phyloP scores from a whole-genome alignment of 768 basidiomycete species.

The Tulasnella sp. region DNA sequence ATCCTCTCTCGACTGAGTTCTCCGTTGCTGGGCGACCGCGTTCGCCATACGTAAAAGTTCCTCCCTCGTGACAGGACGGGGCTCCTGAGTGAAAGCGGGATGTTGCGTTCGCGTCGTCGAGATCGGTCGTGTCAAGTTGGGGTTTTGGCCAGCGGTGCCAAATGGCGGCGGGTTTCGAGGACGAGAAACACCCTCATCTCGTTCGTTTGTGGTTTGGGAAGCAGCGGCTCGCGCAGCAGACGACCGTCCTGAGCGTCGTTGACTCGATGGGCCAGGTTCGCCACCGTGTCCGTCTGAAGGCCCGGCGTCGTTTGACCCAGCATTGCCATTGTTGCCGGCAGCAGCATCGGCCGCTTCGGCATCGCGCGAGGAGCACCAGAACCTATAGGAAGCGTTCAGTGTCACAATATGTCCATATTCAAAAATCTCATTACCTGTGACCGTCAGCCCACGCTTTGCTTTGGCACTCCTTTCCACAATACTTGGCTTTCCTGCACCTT shows the following conservation, averaged over 20 bases:
- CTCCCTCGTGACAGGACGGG: neutral
- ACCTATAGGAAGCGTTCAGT: neutral
- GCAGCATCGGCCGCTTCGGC: conserved; percentile 9
- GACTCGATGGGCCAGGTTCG: neutral
- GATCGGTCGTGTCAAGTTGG: neutral
- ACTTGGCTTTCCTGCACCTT: conserved; percentile 94
- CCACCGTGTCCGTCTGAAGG: neutral
- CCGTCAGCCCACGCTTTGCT: conserved; percentile 95
- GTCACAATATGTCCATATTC: neutral
- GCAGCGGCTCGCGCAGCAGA: neutral
- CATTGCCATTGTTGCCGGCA: neutral
- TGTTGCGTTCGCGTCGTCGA: neutral
- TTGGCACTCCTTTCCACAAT: conserved; percentile 96
- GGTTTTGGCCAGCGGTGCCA: neutral
- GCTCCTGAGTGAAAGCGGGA: neutral
- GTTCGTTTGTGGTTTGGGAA: neutral
- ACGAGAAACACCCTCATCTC: neutral
- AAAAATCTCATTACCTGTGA: conserved; percentile 43
- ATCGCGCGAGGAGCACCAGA: conserved; percentile 10
- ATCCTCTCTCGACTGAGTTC: neutral
- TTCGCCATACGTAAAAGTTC: neutral
- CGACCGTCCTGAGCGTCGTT: neutral
- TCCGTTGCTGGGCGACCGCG: neutral
- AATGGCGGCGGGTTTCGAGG: neutral
- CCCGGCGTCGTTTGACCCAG: neutral